Conservation (phyloP, 257 asterid species). For the Linderniella brevidens region DNA sequence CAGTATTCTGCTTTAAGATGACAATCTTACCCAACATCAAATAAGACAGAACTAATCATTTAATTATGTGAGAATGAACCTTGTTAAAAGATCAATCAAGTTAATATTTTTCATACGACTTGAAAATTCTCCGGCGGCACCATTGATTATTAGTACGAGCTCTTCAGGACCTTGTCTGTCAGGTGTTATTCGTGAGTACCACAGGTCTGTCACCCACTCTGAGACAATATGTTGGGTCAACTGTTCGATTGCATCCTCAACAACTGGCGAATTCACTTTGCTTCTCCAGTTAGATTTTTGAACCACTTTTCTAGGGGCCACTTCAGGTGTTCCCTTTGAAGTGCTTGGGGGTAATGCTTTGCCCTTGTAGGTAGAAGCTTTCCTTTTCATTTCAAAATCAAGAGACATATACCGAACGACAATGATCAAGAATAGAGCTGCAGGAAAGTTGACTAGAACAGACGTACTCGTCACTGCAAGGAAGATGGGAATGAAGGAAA, state of each 20-base stretch:
- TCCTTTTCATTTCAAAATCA: slow-evolving; percentile 73
- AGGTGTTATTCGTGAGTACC: slow-evolving; percentile 90
- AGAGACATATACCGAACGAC: slow-evolving; percentile 56
- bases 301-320: too few species aligned
- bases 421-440: slow-evolving; percentile 53
- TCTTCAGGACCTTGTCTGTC: slow-evolving; percentile 89
- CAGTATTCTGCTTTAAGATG: slow-evolving; percentile 12
- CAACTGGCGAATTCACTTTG: slow-evolving; percentile 82
- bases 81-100: slow-evolving; percentile 77
- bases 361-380: slow-evolving; percentile 63
- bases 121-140: slow-evolving; percentile 73
- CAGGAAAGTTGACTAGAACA: slow-evolving; percentile 81
- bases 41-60: slow-evolving; percentile 12
- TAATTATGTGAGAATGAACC: slow-evolving; percentile 28
- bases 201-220: slow-evolving; percentile 93
- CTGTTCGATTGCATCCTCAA: slow-evolving; percentile 81
- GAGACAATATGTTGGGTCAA: slow-evolving; percentile 81
- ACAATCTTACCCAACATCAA: slow-evolving; percentile 8
- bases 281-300: slow-evolving; percentile 57
- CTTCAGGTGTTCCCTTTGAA: slow-evolving; percentile 8
- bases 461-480: slow-evolving; percentile 82
- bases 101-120: slow-evolving; percentile 67
- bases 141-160: slow-evolving; percentile 75
- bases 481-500: slow-evolving; percentile 7
- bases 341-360: slow-evolving; percentile 17